Evolutionary conservation across 768 basidiomycete species (phyloP).

Genomic region (Sporobolomyces roseus): DNA sequence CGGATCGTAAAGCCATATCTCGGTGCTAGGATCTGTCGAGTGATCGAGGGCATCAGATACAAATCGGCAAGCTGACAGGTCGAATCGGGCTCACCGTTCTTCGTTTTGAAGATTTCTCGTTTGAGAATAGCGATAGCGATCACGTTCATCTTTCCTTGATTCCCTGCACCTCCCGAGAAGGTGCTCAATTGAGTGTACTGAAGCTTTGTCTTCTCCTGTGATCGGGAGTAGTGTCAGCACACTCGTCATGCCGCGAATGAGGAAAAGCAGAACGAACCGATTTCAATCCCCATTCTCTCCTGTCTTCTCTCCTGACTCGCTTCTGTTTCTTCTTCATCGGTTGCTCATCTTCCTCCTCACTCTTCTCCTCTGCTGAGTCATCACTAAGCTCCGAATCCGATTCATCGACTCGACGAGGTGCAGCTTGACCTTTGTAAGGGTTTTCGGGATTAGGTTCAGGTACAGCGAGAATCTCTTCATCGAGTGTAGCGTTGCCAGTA

Average conservation of each 20-base stretch:
- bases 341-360: background rate
- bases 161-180: background rate
- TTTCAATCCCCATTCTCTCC: background rate
- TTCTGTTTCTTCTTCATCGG: background rate
- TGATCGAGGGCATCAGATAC: too few species aligned
- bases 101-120: background rate
- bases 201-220: background rate
- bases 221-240: background rate
- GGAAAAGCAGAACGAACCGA: background rate
- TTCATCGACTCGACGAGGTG: background rate
- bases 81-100: background rate
- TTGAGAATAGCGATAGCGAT: constrained; percentile 9
- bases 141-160: background rate
- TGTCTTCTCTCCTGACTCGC: background rate
- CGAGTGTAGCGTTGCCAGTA: background rate
- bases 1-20: constrained; percentile 17
- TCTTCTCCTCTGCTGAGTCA: background rate
- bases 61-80: background rate
- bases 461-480: background rate
- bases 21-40: background rate
- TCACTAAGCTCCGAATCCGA: background rate
- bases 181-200: background rate
- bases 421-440: background rate
- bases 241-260: background rate
- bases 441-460: background rate